A percentile compares a stretch with the other conserved stretches of the same genome.
Conservation (phyloP, 305 asterid genomes). For the Fraxinus sp. region DNA sequence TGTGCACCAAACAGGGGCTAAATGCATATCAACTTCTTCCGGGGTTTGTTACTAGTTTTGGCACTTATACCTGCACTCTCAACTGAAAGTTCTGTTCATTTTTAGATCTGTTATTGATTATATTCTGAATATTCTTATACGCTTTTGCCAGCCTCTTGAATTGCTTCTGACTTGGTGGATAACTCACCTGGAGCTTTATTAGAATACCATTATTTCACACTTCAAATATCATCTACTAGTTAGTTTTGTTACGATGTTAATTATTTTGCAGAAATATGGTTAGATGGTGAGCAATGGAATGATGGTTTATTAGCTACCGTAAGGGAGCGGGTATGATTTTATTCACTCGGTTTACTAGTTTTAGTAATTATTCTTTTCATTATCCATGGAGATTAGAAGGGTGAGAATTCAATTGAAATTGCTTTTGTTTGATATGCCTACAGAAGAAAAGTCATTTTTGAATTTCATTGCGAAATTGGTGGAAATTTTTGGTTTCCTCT, state of each 20-base stretch:
- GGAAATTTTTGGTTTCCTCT: neutral
- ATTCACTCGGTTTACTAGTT: neutral
- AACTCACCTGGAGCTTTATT: conserved; percentile 10
- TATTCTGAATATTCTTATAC: neutral
- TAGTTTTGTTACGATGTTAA: conserved; percentile 23
- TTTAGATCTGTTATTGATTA: neutral
- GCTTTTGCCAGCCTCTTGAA: neutral
- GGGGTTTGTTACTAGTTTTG: neutral
- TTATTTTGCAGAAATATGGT: conserved; percentile 63
- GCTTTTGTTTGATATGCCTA: conserved; percentile 5
- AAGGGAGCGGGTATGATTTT: conserved; percentile 79
- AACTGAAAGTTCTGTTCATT: neutral
- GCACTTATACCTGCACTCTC: neutral
- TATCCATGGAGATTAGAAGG: conserved; percentile 3
- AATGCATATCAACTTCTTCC: neutral
- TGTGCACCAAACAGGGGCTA: too few species aligned
- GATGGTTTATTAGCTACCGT: conserved; percentile 93
- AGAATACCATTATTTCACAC: conserved; percentile 3
- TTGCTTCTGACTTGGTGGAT: conserved; percentile 7
- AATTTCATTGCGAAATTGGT: neutral
- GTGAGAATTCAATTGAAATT: neutral
- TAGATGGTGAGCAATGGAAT: conserved; percentile 98
- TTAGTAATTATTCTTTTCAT: conserved; percentile 22
- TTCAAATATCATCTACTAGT: conserved; percentile 13
- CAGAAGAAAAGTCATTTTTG: neutral